Conservation (phyloP, 2,329 filamentous ascomycete species). For the Penicillium paneum region DNA sequence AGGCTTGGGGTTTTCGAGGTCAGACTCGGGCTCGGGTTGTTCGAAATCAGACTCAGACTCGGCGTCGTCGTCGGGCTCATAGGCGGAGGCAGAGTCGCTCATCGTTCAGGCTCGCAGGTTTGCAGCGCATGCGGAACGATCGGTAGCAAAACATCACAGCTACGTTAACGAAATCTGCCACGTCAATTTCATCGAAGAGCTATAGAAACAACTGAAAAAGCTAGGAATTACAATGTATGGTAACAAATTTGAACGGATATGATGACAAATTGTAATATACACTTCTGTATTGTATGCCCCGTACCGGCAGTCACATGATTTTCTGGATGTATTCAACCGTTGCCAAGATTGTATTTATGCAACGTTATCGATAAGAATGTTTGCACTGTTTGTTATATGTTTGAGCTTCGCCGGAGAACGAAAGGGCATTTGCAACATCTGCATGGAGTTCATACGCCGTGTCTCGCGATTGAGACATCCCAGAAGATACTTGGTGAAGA, state of each 20-base stretch:
- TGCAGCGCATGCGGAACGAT: conserved; percentile 23
- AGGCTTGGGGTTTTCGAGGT: conserved; percentile 19
- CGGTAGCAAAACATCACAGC: conserved; percentile 27
- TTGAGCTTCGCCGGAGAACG: background rate
- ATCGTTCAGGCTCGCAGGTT: conserved; percentile 39
- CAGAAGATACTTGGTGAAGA: conserved; percentile 13
- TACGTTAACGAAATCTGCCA: conserved; percentile 2
- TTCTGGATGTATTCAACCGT: no score
- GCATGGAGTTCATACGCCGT: conserved; percentile 33
- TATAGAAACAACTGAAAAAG: conserved; percentile 9
- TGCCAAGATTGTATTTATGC: no score
- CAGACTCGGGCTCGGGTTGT: conserved; percentile 18
- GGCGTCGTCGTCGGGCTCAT: conserved; percentile 32
- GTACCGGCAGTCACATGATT: no score
- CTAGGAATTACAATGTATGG: background rate
- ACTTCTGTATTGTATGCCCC: no score
- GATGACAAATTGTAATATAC: no score
- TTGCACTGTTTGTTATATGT: conserved; percentile 39
- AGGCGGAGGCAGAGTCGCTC: conserved; percentile 33
- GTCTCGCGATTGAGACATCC: conserved; percentile 19
- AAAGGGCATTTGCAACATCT: background rate
- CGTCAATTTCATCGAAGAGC: conserved; percentile 2
- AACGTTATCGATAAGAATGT: conserved; percentile 28
- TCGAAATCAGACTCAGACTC: conserved; percentile 24
- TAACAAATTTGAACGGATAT: no score